Base-by-base conservation (phyloP, 169 alveolate species). In the Eimeria brunetti region DNA sequence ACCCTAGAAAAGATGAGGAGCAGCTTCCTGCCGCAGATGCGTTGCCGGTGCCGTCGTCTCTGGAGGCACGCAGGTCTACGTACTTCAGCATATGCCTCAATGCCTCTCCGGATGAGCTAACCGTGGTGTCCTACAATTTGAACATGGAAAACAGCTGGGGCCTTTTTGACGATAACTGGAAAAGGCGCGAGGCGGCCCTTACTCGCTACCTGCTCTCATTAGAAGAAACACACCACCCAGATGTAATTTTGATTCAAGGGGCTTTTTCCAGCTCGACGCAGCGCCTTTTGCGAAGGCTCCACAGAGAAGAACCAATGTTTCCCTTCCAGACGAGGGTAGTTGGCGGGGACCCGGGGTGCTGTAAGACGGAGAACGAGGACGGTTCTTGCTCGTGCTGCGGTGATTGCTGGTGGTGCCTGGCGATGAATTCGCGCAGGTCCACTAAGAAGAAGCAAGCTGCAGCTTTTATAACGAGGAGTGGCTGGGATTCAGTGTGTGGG, bases 91-190 rank as follows among this genome's bases (percentile, higher is more conserved):
- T 93, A 62, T 83, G 89, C 18, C 94, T 93, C 33, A 83, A 93
- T 56, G 67, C 96, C 14, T 64, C 96, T 18, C 60, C 96, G 7
- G 90, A 73, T 27, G 95, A 94, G 91, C 94, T 97, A 64, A 96
- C 95, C 24, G 90, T 96, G 24, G 69, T 97, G 16, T 81, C 98
- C 64, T 97, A 96, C 58, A 96, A 94, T 76, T 49, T 95, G 36
- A 95, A 73, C 91, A 96, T 97, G 95, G 93, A 76, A 30, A 96
- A 69, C 44, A 27, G 95, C 94, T 84, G 96, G 73, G 84, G 89
- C 71, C 30, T 89, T 0, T 80, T 95, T 30, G 67, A 78, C n/a
- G 94, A 64, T 27, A 95, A 95, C 84, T 89, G 95, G 95, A 53
- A 67, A 71, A 95, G 94, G 41, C 69, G 96, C 36, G 96, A 89